These are phyloP conservation scores for Flaveria floridana DNA, from an alignment of 140 eudicot species.

Conservation along the genomic window DNA sequence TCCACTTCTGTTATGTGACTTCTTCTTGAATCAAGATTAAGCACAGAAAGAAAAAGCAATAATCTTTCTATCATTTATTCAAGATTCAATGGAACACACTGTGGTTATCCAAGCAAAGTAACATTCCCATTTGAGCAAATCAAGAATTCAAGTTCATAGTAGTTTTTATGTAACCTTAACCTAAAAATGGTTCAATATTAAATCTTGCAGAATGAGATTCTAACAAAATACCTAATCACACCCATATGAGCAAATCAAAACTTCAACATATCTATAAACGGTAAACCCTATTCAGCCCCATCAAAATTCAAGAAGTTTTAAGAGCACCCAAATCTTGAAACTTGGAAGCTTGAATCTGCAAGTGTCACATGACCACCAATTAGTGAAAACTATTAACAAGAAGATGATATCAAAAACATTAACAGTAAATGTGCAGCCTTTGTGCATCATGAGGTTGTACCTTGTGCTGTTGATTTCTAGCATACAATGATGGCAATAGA, in stretches of 20 bases:
- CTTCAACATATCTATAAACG: slow-evolving; percentile 1
- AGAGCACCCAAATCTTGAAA: slow-evolving; percentile 42
- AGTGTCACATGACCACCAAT: neutral
- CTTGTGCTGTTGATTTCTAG: slow-evolving; percentile 43
- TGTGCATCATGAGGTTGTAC: slow-evolving; percentile 27
- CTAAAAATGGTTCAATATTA: neutral
- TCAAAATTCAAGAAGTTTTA: slow-evolving; percentile 30
- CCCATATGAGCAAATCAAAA: neutral
- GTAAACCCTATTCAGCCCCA: neutral
- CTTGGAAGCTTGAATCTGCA: slow-evolving; percentile 46
- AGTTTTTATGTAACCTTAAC: neutral
- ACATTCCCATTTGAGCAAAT: slow-evolving; percentile 6
- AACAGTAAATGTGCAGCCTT: neutral
- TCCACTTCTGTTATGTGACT: neutral
- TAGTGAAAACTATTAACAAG: neutral
- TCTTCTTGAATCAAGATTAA: neutral
- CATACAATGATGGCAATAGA: slow-evolving; percentile 47
- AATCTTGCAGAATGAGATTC: slow-evolving; percentile 14
- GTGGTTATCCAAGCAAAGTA: neutral
- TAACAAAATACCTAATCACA: neutral
- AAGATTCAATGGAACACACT: slow-evolving; percentile 5
- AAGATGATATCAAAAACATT: neutral
- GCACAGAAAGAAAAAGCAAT: neutral
- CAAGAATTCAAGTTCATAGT: neutral
- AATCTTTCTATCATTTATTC: slow-evolving; percentile 3